These are phyloP conservation scores for Chaetomium strumarium DNA, from an alignment of 2,329 filamentous ascomycete species.

Conservation along the genomic window DNA sequence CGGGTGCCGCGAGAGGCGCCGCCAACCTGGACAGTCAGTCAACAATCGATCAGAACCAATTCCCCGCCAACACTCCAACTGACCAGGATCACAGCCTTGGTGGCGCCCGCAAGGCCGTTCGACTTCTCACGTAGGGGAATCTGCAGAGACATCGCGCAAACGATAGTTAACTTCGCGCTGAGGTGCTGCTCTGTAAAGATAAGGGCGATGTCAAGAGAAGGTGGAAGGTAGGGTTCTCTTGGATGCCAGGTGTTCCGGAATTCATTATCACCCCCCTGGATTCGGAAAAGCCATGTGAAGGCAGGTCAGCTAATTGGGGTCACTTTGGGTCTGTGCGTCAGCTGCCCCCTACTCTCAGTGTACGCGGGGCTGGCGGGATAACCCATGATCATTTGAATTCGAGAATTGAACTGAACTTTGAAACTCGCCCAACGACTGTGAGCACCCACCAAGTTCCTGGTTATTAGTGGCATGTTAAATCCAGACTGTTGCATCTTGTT, in stretches of 20 bases:
- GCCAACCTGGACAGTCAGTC: conserved; percentile 60
- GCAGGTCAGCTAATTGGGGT: conserved; percentile 6
- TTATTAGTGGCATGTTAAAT: background rate
- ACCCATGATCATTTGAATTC: too few relatives aligned
- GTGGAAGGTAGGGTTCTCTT: background rate
- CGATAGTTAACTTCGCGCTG: background rate
- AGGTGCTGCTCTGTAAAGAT: background rate
- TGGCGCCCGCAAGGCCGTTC: conserved; percentile 52
- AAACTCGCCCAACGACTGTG: too few relatives aligned
- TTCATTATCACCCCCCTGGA: conserved; percentile 10
- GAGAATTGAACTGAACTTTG: too few relatives aligned
- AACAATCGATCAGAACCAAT: conserved; percentile 13
- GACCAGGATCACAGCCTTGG: conserved; percentile 94
- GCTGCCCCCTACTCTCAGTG: too few relatives aligned
- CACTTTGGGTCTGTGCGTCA: conserved; percentile 9
- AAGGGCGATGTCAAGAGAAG: background rate
- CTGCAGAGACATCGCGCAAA: conserved; percentile 46
- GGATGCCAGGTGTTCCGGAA: conserved; percentile 3
- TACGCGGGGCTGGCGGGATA: too few relatives aligned
- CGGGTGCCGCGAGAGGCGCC: conserved; percentile 92
- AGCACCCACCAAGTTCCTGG: too few relatives aligned
- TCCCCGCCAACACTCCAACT: conserved; percentile 26
- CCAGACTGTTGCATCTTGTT: background rate
- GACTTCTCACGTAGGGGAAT: conserved; percentile 47
- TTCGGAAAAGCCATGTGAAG: conserved; percentile 5